Evolutionary conservation across 106 monocot species (phyloP), one percentile per base, ranked within the genome.

Genomic region (Acorus gramineus): DNA sequence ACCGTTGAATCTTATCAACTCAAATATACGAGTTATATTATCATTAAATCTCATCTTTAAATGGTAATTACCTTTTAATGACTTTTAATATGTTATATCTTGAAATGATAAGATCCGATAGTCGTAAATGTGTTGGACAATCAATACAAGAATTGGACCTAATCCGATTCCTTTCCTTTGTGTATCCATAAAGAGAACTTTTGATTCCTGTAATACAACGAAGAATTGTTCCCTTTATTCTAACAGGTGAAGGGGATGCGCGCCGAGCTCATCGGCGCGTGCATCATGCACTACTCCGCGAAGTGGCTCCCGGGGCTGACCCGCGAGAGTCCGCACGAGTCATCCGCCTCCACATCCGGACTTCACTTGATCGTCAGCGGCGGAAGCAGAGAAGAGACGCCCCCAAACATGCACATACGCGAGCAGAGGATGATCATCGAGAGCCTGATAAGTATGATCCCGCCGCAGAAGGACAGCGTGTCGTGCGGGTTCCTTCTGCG

Each of bases 381-480:
- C 0, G 57, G 46, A 4, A 10, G 66, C 11, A 53, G 63, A 53
- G 0, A 58, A 44, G 59, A 75, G 67, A 65, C 76, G 53, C 6
- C 63, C 7, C 47, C 68, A 0, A 69, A 64, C 9, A 60, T 55
- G 2, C 76, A 79, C 0, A 63, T 67, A 3, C 66, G 82, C 44
- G 86, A 90, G 66, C 82, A 90, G 59, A 67, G 90, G 52, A 85
- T 87, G 84, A 69, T 87, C 8, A 82, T 91, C 11, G 95, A 96
- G 76, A 96, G 95, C 72, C 63, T 96, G 47, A 90, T 95, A 47
- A 95, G 94, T 64, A 95, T 95, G 42, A 82, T 87, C 7, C 95
- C 95, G 2, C 80, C 84, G 3, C 84, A 84, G 57, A 84, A 77
- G 61, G 95, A 90, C 78, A 76, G 78, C 63, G 90, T 90, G 2